Evolutionary conservation across 179 eudicot species (phyloP).

Genomic region (Silene coronaria): DNA sequence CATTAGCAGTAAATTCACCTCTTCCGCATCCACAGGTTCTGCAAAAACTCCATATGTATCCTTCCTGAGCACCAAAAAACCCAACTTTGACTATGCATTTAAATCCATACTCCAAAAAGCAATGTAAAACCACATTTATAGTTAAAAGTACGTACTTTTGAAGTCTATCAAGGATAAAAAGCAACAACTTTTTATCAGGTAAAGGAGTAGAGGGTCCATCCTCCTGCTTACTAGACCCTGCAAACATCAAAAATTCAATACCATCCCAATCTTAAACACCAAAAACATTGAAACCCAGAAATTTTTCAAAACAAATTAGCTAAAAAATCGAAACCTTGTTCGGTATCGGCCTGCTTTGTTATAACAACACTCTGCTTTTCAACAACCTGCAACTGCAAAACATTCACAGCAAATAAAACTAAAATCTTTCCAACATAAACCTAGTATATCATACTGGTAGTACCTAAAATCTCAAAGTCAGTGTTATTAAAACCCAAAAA

Average conservation of each 20-base stretch:
- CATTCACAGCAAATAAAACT: slow-evolving; percentile 18
- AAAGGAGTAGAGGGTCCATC: slow-evolving; percentile 75
- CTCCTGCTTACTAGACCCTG: slow-evolving; percentile 26
- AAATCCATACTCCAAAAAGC: slow-evolving; percentile 13
- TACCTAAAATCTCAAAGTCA: slow-evolving; percentile 15
- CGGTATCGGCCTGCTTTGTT: slow-evolving; percentile 21
- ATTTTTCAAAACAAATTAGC: slow-evolving; percentile 1
- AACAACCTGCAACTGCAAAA: slow-evolving; percentile 35
- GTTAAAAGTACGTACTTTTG: slow-evolving; percentile 70
- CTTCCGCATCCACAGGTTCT: slow-evolving; percentile 84
- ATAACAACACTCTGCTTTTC: slow-evolving; percentile 25
- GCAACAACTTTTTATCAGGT: slow-evolving; percentile 92
- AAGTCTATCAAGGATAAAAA: slow-evolving; percentile 92
- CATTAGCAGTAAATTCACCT: slow-evolving; percentile 40
- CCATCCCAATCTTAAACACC: slow-evolving; percentile 11
- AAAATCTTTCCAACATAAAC: slow-evolving; percentile 24
- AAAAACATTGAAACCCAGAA: background rate
- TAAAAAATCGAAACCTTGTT: slow-evolving; percentile 26
- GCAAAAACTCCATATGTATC: slow-evolving; percentile 88
- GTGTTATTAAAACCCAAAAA: slow-evolving; percentile 7
- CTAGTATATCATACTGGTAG: slow-evolving; percentile 11
- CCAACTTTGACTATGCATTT: slow-evolving; percentile 23
- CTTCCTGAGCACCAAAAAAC: slow-evolving; percentile 49
- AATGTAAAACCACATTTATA: slow-evolving; percentile 10
- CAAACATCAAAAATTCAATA: slow-evolving; percentile 25